Conservation (phyloP, 371 early-diverging fungal genomes). For the Furculomyces boomerangus region DNA sequence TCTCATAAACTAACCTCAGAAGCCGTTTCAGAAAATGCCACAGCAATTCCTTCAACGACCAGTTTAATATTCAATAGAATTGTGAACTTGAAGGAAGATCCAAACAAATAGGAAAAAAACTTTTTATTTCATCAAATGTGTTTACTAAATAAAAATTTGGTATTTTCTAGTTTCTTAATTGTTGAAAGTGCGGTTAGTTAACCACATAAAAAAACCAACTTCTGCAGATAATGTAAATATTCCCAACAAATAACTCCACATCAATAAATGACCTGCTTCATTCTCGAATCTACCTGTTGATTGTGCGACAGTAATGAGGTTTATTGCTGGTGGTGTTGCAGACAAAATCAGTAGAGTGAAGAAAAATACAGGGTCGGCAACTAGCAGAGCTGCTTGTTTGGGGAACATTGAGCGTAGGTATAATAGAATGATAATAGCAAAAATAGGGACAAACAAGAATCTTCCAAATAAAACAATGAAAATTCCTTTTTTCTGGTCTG, state of each 20-base stretch:
- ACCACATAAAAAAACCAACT: constrained; percentile 14
- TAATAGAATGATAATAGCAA: constrained; percentile 8
- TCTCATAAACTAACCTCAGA: constrained; percentile 10
- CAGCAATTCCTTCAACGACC: constrained; percentile 8
- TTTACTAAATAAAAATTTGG: not conserved
- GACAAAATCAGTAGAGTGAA: constrained; percentile 20
- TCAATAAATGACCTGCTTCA: constrained; percentile 15
- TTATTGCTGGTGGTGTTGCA: constrained; percentile 22
- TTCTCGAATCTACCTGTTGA: constrained; percentile 14
- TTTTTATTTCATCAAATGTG: not conserved
- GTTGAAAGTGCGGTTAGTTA: constrained; percentile 3
- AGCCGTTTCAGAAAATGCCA: constrained; percentile 18
- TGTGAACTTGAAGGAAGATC: constrained; percentile 82
- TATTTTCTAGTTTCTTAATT: too few species aligned
- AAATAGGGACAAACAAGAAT: constrained; percentile 14
- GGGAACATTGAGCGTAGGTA: constrained; percentile 8
- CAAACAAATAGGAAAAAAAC: constrained; percentile 30
- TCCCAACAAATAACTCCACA: constrained; percentile 12
- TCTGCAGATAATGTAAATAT: constrained; percentile 10
- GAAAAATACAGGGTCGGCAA: constrained; percentile 17
- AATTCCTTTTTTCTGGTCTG: constrained; percentile 8
- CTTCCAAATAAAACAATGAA: constrained; percentile 16
- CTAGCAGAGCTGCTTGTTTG: constrained; percentile 13
- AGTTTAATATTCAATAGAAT: constrained; percentile 68
- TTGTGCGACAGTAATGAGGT: constrained; percentile 23